Evolutionary conservation across 2,329 filamentous ascomycete genomes (phyloP).

Genomic region (Arthrocladium fulminans): DNA sequence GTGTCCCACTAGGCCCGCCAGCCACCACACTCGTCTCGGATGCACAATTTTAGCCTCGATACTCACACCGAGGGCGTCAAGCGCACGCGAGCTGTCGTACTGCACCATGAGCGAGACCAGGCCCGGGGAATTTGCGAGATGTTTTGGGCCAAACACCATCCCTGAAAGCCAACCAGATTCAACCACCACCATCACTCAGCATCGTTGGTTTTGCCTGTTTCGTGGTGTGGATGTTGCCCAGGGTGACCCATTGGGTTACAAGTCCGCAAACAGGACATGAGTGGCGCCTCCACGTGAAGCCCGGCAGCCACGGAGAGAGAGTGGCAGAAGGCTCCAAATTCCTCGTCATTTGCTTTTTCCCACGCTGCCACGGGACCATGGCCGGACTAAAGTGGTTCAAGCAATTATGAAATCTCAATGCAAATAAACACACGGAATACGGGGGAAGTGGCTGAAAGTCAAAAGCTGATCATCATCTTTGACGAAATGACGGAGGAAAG

Average conservation of each 20-base stretch:
- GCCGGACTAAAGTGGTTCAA: background rate
- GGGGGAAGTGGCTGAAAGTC: background rate
- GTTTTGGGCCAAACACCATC: too few species aligned
- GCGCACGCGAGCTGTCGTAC: background rate
- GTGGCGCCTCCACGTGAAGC: too few species aligned
- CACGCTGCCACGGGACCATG: background rate
- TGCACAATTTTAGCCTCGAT: conserved; percentile 3
- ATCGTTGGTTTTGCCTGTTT: too few species aligned
- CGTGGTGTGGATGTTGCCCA: too few species aligned
- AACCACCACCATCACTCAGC: too few species aligned
- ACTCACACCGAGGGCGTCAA: background rate
- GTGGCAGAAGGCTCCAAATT: too few species aligned
- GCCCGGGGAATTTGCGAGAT: background rate
- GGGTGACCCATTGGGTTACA: too few species aligned
- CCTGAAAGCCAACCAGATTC: too few species aligned
- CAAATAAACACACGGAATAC: background rate
- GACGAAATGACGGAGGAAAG: conserved; percentile 6
- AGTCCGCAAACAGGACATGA: too few species aligned
- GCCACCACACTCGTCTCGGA: background rate
- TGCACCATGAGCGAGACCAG: background rate
- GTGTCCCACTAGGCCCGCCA: conserved; percentile 4
- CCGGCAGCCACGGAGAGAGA: too few species aligned
- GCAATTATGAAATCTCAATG: background rate
- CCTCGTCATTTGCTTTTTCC: background rate
- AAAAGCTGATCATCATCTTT: conserved; percentile 1